These are phyloP conservation scores for Leishmania braziliensis DNA, from an alignment of 208 protist species.

Conservation along the genomic window DNA sequence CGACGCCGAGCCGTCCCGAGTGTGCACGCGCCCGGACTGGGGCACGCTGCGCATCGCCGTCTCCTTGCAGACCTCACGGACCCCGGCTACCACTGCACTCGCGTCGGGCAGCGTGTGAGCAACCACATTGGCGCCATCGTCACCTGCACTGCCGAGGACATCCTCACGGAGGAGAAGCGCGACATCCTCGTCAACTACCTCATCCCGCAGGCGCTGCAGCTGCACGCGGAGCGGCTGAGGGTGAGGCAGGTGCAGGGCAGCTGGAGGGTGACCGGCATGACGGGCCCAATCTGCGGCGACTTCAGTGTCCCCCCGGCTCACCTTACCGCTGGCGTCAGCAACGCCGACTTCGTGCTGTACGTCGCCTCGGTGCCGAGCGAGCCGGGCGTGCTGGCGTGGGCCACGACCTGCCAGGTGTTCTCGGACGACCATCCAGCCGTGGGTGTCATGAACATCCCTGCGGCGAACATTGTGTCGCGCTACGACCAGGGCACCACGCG, in stretches of 20 bases:
- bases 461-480: conserved; percentile 23
- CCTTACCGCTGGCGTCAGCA: conserved; percentile 38
- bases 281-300: not conserved
- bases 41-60: conserved; percentile 42
- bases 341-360: conserved; percentile 73
- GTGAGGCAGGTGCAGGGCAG: conserved; percentile 26
- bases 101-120: conserved; percentile 10
- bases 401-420: conserved; percentile 41
- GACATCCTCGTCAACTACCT: no score
- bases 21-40: conserved; percentile 16
- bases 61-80: conserved; percentile 42
- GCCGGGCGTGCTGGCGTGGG: conserved; percentile 36
- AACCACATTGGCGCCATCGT: conserved; percentile 27
- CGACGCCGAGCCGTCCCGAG: no score
- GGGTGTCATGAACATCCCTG: conserved; percentile 58
- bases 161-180: no score
- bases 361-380: conserved; percentile 39
- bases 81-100: conserved; percentile 41
- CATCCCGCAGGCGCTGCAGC: no score
- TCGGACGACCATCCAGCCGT: conserved; percentile 26
- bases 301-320: conserved; percentile 28
- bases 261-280: conserved; percentile 21
- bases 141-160: no score
- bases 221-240: conserved; percentile 23
- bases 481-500: conserved; percentile 20